Conservation (phyloP, 164 flowering plant species). For the Vitis labrusca region DNA sequence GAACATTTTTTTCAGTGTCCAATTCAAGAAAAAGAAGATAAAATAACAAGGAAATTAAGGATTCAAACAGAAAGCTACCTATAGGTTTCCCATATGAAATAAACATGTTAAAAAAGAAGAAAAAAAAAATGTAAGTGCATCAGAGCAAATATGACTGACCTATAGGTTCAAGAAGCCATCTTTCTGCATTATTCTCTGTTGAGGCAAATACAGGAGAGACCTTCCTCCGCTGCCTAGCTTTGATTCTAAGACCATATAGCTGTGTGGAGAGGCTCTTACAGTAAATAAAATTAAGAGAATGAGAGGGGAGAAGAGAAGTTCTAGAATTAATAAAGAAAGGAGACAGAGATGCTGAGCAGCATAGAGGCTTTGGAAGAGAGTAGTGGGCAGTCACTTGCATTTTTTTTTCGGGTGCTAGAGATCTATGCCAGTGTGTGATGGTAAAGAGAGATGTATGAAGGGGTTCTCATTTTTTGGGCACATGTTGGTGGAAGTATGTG, state of each 20-base stretch:
- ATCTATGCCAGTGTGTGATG: not conserved
- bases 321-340: slow-evolving; percentile 14
- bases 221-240: slow-evolving; percentile 17
- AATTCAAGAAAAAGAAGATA: too few species aligned
- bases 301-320: slow-evolving; percentile 11
- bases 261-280: slow-evolving; percentile 7
- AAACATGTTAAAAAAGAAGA: not conserved
- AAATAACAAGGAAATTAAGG: too few species aligned
- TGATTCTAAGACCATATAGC: slow-evolving; percentile 10
- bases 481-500: slow-evolving; percentile 7
- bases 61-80: not conserved
- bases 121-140: not conserved
- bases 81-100: not conserved
- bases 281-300: slow-evolving; percentile 9
- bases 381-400: slow-evolving; percentile 17
- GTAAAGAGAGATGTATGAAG: not conserved
- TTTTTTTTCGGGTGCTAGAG: slow-evolving; percentile 4
- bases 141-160: slow-evolving; percentile 32
- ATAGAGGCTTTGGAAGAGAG: slow-evolving; percentile 22
- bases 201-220: slow-evolving; percentile 29
- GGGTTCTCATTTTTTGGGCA: not conserved
- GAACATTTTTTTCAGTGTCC: too few species aligned
- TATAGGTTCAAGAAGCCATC: slow-evolving; percentile 77
- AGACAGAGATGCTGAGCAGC: slow-evolving; percentile 17
- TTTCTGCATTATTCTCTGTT: slow-evolving; percentile 25